Conservation (phyloP, 305 asterid genomes). For the Nicotiana rustica region DNA sequence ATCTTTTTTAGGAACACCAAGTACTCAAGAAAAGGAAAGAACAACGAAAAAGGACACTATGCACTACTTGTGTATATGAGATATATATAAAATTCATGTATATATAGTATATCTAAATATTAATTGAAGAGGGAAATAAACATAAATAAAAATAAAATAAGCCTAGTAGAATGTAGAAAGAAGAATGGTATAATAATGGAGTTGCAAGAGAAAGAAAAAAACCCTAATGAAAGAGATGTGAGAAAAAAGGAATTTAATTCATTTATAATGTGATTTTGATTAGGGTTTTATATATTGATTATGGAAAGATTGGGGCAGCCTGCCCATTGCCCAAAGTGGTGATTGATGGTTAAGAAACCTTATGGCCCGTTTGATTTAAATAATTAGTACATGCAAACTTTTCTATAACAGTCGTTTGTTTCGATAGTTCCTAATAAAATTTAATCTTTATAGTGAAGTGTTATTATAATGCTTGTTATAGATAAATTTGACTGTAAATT, state of each 20-base stretch:
- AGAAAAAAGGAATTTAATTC: neutral
- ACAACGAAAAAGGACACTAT: neutral
- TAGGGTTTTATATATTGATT: conserved; percentile 35
- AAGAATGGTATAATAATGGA: neutral
- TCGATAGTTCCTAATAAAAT: no score
- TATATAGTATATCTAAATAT: neutral
- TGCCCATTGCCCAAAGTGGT: conserved; percentile 52
- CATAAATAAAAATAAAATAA: neutral
- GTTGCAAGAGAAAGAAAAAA: neutral
- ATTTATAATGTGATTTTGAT: conserved; percentile 18
- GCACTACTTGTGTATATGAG: conserved; percentile 26
- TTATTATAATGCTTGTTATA: no score
- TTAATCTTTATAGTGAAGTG: no score
- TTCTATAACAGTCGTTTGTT: no score
- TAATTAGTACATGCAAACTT: no score
- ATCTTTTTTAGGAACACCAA: conserved; percentile 36
- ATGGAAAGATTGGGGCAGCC: conserved; percentile 46
- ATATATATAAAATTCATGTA: neutral
- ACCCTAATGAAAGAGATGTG: conserved; percentile 29
- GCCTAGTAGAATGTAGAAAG: neutral
- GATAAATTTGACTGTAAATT: no score
- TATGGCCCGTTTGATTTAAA: no score
- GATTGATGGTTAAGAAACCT: neutral
- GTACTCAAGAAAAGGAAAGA: conserved; percentile 29
- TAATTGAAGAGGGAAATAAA: neutral